These are phyloP conservation scores for Rhizophagus prolifer DNA, from an alignment of 192 early-diverging fungal species.

Conservation along the genomic window DNA sequence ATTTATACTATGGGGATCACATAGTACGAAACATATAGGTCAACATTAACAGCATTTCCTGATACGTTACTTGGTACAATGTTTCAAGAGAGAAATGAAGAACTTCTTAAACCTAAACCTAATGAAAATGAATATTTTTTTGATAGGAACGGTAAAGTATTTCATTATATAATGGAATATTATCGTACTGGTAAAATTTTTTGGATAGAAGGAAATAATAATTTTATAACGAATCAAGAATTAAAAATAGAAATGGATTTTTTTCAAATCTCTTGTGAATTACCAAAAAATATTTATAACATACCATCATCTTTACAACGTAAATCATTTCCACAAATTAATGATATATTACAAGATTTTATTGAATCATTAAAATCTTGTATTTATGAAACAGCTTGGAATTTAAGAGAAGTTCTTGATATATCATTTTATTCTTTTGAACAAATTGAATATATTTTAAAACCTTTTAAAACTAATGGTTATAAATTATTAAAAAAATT, in stretches of 20 bases:
- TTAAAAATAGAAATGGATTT: not conserved
- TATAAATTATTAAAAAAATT: too few relatives aligned
- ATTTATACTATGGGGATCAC: too few relatives aligned
- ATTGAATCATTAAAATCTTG: too few relatives aligned
- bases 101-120: slow-evolving; percentile 9
- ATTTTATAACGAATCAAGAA: not conserved
- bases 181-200: slow-evolving; percentile 9
- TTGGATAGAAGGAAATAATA: not conserved
- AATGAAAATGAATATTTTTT: slow-evolving; percentile 18
- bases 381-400: too few relatives aligned
- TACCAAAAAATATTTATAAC: too few relatives aligned
- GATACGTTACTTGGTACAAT: slow-evolving; percentile 21
- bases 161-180: slow-evolving; percentile 16
- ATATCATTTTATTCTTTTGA: too few relatives aligned
- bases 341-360: too few relatives aligned
- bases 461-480: too few relatives aligned
- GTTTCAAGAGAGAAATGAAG: not conserved
- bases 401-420: too few relatives aligned
- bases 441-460: too few relatives aligned
- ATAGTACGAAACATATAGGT: not conserved
- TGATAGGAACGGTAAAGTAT: slow-evolving; percentile 15
- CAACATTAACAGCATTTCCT: slow-evolving; percentile 1
- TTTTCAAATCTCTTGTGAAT: not conserved
- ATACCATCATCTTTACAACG: too few relatives aligned
- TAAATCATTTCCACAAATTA: not conserved